These are phyloP conservation scores for Skeletonema marinoi DNA, from an alignment of 108 stramenopile genomes.

Conservation along the genomic window DNA sequence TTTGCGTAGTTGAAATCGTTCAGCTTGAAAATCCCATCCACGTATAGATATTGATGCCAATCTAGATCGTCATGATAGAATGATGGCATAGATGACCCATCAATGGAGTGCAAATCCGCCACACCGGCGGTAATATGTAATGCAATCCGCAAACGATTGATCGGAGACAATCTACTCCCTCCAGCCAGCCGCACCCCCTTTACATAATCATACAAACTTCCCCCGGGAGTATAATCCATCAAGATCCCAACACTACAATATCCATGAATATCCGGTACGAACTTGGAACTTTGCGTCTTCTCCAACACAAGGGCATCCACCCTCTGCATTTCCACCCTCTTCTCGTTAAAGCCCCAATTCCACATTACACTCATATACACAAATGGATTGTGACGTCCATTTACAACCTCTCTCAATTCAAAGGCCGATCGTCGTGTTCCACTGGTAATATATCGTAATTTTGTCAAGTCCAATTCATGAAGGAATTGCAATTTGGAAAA, in stretches of 20 bases:
- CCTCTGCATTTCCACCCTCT: slow-evolving; percentile 35
- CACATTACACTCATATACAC: slow-evolving; percentile 45
- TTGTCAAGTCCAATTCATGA: slow-evolving; percentile 46
- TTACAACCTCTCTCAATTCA: slow-evolving; percentile 13
- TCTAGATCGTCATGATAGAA: slow-evolving; percentile 54
- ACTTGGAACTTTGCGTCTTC: slow-evolving; percentile 16
- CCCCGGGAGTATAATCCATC: slow-evolving; percentile 53
- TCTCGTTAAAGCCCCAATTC: not conserved
- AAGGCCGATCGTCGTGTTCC: slow-evolving; percentile 21
- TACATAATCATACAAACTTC: slow-evolving; percentile 50
- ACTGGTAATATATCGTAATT: slow-evolving; percentile 20
- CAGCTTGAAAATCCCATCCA: slow-evolving; percentile 37
- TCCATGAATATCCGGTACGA: slow-evolving; percentile 44
- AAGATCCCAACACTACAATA: slow-evolving; percentile 45
- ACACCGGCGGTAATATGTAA: slow-evolving; percentile 53
- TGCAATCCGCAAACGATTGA: slow-evolving; percentile 13
- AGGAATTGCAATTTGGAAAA: slow-evolving; percentile 46
- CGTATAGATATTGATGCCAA: slow-evolving; percentile 48
- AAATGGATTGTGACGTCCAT: slow-evolving; percentile 8
- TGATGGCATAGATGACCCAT: slow-evolving; percentile 20
- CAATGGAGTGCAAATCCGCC: slow-evolving; percentile 56
- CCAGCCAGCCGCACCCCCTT: slow-evolving; percentile 32
- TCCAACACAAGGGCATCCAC: slow-evolving; percentile 46
- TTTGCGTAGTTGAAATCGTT: slow-evolving; percentile 36
- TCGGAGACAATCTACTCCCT: slow-evolving; percentile 10